Base-by-base conservation (phyloP, 2,329 filamentous ascomycete species). In the Plectosphaerella cucumerina region DNA sequence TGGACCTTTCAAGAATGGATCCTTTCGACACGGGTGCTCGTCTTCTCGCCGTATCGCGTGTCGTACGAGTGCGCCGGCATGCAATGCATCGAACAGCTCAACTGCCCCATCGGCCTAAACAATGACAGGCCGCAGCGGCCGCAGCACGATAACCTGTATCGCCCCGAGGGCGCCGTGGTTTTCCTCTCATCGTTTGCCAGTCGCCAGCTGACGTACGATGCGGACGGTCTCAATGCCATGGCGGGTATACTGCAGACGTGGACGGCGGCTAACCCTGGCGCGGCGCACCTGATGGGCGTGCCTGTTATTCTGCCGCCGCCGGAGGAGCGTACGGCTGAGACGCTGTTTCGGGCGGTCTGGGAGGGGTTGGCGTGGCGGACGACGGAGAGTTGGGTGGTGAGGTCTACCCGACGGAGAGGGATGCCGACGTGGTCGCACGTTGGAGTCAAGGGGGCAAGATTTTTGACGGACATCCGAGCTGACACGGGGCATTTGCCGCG, bases 1-100 rank as follows among this genome's bases (percentile, higher is more conserved):
- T 72, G 69, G 69, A 72, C 69, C 0, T 71, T 68, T 22, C 69
- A 72, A 48, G 69, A 72, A 53, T 67, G 63, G 2, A 55, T 71
- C 0, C 57, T 71, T 4, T 64, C 69, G 11, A 58, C 65, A 10
- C 63, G 69, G 12, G 61, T 69, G 3, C 63, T 72, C 8, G 60
- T 71, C 37, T 72, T 72, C 33, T 70, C 69, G 5, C 60, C 66
- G n/a, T 59, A 65, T 33, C 66, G 71, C 50, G 66, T 69, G 60
- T 71, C 69, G 49, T 71, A 67, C 60, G 65, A 72, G 37, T 72
- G 69, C 37, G 66, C 62, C 41, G 65, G 66, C 46, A 69, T 70
- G 67, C 61, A 63, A 14, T 70, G 67, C 53, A 66, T 66, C 0
- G 67, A 70, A 48, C 63, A 52, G 6, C 50, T 51, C 4, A 49